phyloP scores from a whole-genome alignment of 2,329 filamentous ascomycete genomes.

The Pyrenochaeta sp. region DNA sequence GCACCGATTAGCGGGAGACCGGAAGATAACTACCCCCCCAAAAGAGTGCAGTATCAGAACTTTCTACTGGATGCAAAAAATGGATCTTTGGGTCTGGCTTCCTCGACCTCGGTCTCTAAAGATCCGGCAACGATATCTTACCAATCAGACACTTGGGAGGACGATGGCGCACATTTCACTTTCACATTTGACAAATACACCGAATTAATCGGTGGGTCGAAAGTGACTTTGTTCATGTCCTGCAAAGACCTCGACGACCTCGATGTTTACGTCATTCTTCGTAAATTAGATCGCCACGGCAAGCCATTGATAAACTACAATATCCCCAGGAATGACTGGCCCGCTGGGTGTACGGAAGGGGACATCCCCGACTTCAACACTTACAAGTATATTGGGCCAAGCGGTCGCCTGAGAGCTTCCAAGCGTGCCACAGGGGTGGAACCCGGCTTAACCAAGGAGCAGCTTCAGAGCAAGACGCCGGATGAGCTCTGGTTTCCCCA shows the following conservation, averaged over 20 bases:
- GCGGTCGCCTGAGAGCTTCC: slow-evolving; percentile 21
- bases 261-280: slow-evolving; percentile 26
- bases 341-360: slow-evolving; percentile 3
- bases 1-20: slow-evolving; percentile 20
- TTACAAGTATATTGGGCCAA: slow-evolving; percentile 12
- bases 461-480: slow-evolving; percentile 19
- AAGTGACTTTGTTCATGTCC: slow-evolving; percentile 57
- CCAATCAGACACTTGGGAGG: slow-evolving; percentile 6
- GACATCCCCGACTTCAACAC: slow-evolving; percentile 18
- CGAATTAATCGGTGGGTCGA: slow-evolving; percentile 56
- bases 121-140: too few relatives aligned
- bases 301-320: slow-evolving; percentile 53
- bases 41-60: slow-evolving; percentile 19
- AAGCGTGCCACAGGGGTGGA: too few relatives aligned
- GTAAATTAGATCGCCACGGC: slow-evolving; percentile 39
- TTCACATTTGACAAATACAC: slow-evolving; percentile 51
- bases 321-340: slow-evolving; percentile 42
- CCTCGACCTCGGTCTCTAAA: too few relatives aligned
- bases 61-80: slow-evolving; percentile 13
- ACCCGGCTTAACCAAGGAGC: too few relatives aligned
- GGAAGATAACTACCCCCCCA: slow-evolving; percentile 21
- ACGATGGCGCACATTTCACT: slow-evolving; percentile 37
- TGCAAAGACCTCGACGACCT: slow-evolving; percentile 54
- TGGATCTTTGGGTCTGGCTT: too few relatives aligned
- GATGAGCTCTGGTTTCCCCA: slow-evolving; percentile 48